Conservation (phyloP, 192 early-diverging fungal genomes). For the Umbelopsis ramanniana region DNA sequence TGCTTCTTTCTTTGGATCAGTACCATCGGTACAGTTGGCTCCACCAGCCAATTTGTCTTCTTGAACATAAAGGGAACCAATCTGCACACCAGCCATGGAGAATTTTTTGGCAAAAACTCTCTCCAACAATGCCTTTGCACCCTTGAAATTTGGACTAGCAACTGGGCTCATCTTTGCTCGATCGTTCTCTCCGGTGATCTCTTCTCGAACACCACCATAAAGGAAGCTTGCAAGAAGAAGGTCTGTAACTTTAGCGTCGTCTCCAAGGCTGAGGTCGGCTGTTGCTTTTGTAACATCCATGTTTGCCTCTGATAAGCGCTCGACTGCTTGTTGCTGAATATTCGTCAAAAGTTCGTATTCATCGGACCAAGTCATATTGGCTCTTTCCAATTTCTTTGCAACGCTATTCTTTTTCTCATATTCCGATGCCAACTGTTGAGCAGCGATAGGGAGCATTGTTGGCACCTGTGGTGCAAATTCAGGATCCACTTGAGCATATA, state of each 20-base stretch:
- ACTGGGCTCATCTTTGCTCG: conserved; percentile 45
- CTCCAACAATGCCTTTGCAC: conserved; percentile 52
- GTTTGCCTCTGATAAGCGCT: conserved; percentile 39
- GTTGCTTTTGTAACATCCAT: conserved; percentile 53
- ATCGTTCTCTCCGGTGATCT: conserved; percentile 29
- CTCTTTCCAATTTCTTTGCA: conserved; percentile 50
- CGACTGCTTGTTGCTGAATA: conserved; percentile 52
- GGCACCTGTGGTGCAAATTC: conserved; percentile 51
- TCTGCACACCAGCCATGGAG: conserved; percentile 58
- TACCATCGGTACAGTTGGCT: conserved; percentile 47
- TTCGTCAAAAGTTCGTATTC: conserved; percentile 49
- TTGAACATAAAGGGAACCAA: conserved; percentile 53
- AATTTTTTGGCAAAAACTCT: conserved; percentile 52
- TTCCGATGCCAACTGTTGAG: conserved; percentile 48
- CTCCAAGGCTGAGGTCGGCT: conserved; percentile 38
- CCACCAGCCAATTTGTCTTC: conserved; percentile 51
- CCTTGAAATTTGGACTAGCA: conserved; percentile 48
- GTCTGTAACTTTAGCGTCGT: conserved; percentile 47
- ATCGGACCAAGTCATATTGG: conserved; percentile 36
- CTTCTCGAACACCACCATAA: conserved; percentile 49
- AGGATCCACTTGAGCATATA: conserved; percentile 55
- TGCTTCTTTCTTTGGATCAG: conserved; percentile 52
- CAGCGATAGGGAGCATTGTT: conserved; percentile 50
- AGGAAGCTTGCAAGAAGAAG: conserved; percentile 47
- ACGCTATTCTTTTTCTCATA: conserved; percentile 53